Evolutionary conservation across 805 yeast species (phyloP), one percentile per base, ranked within the genome.

Genomic region (Teunomyces atbi): DNA sequence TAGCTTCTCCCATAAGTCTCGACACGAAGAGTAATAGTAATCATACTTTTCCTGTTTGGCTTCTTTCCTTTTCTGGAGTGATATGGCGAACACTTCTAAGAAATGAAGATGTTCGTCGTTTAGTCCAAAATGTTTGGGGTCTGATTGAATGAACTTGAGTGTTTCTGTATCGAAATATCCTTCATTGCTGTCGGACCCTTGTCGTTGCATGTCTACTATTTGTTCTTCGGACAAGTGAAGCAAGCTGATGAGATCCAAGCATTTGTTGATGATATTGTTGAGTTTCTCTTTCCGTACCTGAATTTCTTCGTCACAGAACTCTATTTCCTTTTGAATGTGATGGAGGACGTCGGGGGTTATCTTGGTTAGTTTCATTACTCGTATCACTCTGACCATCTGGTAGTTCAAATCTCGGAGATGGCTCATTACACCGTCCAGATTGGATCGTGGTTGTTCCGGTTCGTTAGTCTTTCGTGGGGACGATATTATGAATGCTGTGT

Each of bases 1-100:
- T 5, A 86, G 66, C 53, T 77, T 81, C 1, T 54, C 59, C 90
- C 91, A 85, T 27, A 86, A 63, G 5, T 56, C 55, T 11, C 62
- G 55, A 55, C 88, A 83, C 13, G 74, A 69, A 2, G 58, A 48
- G 5, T 67, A 49, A 27, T 68, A 62, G 7, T 64, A 49, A 6
- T 70, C 66, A 52, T 58, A 63, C 53, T 69, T 73, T 57, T 58
- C 61, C 51, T 67, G 75, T 42, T 63, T 68, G 40, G 64, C 56
- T 15, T 57, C 61, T 49, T 64, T 73, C 12, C 68, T 62, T 37
- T 53, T 54, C 11, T 58, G 52, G 6, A 79, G 53, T 4, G 71
- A 50, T 11, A 65, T 61, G 6, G 59, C 45, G 42, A 73, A 61
- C 18, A 59, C 61, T 5, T 56, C 45, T 13, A 74, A 54, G 44